These are phyloP conservation scores for Didymella pomorum DNA, from an alignment of 2,329 filamentous ascomycete genomes.

Conservation along the genomic window DNA sequence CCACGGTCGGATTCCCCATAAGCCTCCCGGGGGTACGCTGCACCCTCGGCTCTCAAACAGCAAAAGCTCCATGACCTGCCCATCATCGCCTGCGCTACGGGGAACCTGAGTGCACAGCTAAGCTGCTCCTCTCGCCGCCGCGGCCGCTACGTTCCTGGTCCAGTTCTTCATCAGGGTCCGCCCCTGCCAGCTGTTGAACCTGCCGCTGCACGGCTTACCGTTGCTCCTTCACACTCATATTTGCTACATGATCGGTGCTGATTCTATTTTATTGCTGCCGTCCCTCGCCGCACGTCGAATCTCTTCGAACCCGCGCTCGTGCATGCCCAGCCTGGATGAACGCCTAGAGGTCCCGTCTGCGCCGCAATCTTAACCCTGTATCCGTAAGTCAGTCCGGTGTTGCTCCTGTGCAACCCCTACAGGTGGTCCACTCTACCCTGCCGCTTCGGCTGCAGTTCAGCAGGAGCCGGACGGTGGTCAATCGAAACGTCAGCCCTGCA, in stretches of 20 bases:
- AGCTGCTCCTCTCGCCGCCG: conserved; percentile 31
- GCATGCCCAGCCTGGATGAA: conserved; percentile 37
- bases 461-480: conserved; percentile 46
- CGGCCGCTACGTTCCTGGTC: conserved; percentile 32
- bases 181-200: conserved; percentile 36
- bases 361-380: conserved; percentile 41
- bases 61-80: conserved; percentile 48
- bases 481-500: conserved; percentile 50
- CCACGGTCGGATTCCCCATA: conserved; percentile 30
- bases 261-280: conserved; percentile 44
- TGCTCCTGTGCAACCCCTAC: conserved; percentile 30
- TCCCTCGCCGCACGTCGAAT: conserved; percentile 35
- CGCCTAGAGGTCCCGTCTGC: conserved; percentile 37
- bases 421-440: conserved; percentile 36
- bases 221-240: conserved; percentile 34
- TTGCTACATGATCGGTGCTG: conserved; percentile 37
- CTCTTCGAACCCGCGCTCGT: conserved; percentile 31
- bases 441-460: conserved; percentile 45
- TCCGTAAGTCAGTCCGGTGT: conserved; percentile 42
- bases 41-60: conserved; percentile 48
- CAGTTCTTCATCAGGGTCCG: conserved; percentile 28
- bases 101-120: conserved; percentile 24
- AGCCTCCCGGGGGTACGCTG: conserved; percentile 33
- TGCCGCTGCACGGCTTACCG: conserved; percentile 41
- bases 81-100: conserved; percentile 12